These are phyloP conservation scores for Pleurotus djamor DNA, from an alignment of 768 basidiomycete species.

Conservation along the genomic window DNA sequence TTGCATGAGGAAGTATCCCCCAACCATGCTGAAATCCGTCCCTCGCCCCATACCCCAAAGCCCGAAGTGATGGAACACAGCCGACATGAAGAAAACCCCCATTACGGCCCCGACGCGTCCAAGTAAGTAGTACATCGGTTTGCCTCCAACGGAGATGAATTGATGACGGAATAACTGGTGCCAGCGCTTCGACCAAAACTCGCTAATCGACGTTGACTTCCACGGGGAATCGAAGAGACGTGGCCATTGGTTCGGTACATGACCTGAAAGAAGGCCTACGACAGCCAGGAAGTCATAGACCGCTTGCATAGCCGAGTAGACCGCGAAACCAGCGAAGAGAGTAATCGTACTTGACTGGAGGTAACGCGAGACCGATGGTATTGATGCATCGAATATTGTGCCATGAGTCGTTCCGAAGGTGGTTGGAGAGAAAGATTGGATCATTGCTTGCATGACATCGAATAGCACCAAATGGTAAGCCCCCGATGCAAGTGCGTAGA, in stretches of 20 bases:
- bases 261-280: slow-evolving; percentile 42
- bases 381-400: slow-evolving; percentile 38
- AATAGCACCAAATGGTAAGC: slow-evolving; percentile 33
- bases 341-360: slow-evolving; percentile 43
- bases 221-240: slow-evolving; percentile 61
- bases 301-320: slow-evolving; percentile 44
- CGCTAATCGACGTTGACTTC: slow-evolving; percentile 51
- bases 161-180: slow-evolving; percentile 63
- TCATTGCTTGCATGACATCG: slow-evolving; percentile 41
- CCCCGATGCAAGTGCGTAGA: slow-evolving; percentile 27
- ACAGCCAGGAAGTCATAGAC: slow-evolving; percentile 40
- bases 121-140: slow-evolving; percentile 36
- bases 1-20: slow-evolving; percentile 57
- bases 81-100: slow-evolving; percentile 61
- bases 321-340: slow-evolving; percentile 35
- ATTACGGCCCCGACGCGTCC: slow-evolving; percentile 50
- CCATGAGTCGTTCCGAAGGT: slow-evolving; percentile 37
- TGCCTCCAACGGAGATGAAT: slow-evolving; percentile 52
- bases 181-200: slow-evolving; percentile 68
- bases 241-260: slow-evolving; percentile 57
- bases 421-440: slow-evolving; percentile 44
- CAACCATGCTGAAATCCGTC: slow-evolving; percentile 36
- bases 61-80: slow-evolving; percentile 55
- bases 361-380: slow-evolving; percentile 32
- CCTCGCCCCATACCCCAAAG: slow-evolving; percentile 59